Percentiles rank a stretch among this genome's conserved stretches.
Evolutionary conservation across 768 basidiomycete species (phyloP).

Genomic region (Auriscalpium orientale): DNA sequence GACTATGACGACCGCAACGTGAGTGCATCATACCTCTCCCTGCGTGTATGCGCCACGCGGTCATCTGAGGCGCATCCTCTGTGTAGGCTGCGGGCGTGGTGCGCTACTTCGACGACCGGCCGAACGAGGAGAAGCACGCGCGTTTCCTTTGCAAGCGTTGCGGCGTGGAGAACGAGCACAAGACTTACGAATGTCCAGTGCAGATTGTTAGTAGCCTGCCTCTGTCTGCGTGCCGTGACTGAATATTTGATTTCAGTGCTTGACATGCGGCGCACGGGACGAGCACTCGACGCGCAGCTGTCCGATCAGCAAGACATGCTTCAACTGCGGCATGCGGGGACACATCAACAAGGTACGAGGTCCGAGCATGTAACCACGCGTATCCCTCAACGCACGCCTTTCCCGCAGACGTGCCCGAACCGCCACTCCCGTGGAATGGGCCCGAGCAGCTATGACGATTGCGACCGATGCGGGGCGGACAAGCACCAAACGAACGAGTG

Average conservation of each 20-base stretch:
- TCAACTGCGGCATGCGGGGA: conserved; percentile 76
- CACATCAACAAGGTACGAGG: conserved; percentile 58
- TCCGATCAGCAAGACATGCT: conserved; percentile 77
- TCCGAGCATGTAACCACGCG: background rate
- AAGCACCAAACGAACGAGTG: conserved; percentile 69
- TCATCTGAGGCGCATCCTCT: background rate
- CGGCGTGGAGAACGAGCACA: conserved; percentile 67
- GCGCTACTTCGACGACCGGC: conserved; percentile 58
- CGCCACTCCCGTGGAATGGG: conserved; percentile 29
- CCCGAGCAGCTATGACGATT: conserved; percentile 35
- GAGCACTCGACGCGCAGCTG: conserved; percentile 74
- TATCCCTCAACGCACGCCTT: background rate
- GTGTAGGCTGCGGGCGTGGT: conserved; percentile 39
- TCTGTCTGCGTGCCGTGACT: background rate
- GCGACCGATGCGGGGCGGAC: conserved; percentile 63
- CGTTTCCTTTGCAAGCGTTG: conserved; percentile 69
- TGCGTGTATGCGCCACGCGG: too few species aligned
- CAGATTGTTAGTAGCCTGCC: conserved; percentile 47
- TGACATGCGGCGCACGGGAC: conserved; percentile 74
- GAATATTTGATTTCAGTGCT: conserved; percentile 41
- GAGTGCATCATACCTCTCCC: background rate
- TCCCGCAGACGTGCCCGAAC: conserved; percentile 62
- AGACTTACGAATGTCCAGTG: conserved; percentile 58
- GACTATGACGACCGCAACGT: conserved; percentile 62
- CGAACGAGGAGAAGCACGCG: conserved; percentile 31